Base-by-base conservation (phyloP, 192 early-diverging fungal species). In the Entomortierella chlamydospora region DNA sequence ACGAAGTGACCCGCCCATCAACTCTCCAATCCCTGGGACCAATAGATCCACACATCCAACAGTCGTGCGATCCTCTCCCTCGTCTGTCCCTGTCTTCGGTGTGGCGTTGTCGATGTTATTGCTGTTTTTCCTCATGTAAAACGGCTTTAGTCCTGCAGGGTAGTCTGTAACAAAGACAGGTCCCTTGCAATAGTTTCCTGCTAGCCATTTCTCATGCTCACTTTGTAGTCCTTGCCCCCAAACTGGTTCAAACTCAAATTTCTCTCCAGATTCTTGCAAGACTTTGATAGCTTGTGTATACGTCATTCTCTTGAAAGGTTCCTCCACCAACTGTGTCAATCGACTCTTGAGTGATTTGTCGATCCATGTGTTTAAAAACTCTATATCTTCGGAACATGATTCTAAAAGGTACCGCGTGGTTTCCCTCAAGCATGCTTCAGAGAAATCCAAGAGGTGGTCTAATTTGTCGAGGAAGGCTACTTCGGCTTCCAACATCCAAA, bases 401-500 rank as follows among this genome's bases (percentile, higher is more conserved):
- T 93, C 83, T 9, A 90, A 52, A 5, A 95, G 53, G 34, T 87
- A 82, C 11, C 83, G 82, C 0, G 87, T 92, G 17, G 87, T 86
- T 4, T 83, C 79, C 33, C 85, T 85, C 17, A 95, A 69, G 30
- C 83, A 86, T 15, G 83, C 85, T 73, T 97, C 94, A 8, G 87
- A 89, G 20, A 97, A 85, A 54, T 91, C 84, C 52, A 95, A 49
- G 26, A 97, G 68, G 11, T 89, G 83, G 4, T 84, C 78, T 23
- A 96, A 57, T 30, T 84, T 39, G 47, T 85, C 79, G 10, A 95
- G 68, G 83, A 95, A 96, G 0, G 93, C 89, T 39, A 91, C 85
- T 68, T 97, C 96, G 2, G 93, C 94, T 70, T 97, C 96, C 30
- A 95, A 70, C 96, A 97, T 97, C 93, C 95, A 96, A 64, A 97